A percentile compares a stretch with the other conserved stretches of the same genome.
These are phyloP conservation scores for Trichoderma lentiforme DNA, from an alignment of 2,329 filamentous ascomycete genomes.

Conservation along the genomic window DNA sequence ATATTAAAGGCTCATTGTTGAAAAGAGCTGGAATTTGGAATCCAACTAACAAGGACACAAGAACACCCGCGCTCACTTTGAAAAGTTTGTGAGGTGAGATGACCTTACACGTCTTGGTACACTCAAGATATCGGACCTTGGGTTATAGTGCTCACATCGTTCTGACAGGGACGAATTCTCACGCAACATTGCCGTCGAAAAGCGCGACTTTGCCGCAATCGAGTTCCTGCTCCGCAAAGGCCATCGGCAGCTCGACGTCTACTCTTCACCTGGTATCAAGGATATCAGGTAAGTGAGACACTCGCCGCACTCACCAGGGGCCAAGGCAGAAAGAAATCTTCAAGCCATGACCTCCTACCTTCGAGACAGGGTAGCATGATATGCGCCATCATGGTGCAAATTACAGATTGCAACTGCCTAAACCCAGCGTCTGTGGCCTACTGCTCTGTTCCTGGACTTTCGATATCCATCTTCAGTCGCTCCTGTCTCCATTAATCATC, in stretches of 20 bases:
- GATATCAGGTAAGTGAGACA: slow-evolving; percentile 54
- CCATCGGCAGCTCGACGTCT: slow-evolving; percentile 74
- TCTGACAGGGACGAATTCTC: slow-evolving; percentile 67
- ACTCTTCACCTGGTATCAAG: slow-evolving; percentile 75
- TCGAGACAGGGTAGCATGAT: neutral
- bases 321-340: neutral
- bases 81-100: slow-evolving; percentile 59
- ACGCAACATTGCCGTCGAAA: slow-evolving; percentile 65
- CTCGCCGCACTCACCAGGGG: neutral
- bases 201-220: slow-evolving; percentile 81
- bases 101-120: neutral
- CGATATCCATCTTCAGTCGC: neutral
- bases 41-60: slow-evolving; percentile 29
- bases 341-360: neutral
- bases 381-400: neutral
- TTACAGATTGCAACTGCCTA: neutral
- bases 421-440: neutral
- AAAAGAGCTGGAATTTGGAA: neutral
- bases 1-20: neutral
- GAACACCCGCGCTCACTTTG: slow-evolving; percentile 59
- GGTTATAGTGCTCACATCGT: neutral
- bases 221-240: slow-evolving; percentile 84
- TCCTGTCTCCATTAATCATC: neutral
- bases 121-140: neutral
- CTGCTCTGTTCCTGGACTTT: neutral